Conservation (phyloP, 257 asterid genomes). For the Nicotiana obtusifolia region DNA sequence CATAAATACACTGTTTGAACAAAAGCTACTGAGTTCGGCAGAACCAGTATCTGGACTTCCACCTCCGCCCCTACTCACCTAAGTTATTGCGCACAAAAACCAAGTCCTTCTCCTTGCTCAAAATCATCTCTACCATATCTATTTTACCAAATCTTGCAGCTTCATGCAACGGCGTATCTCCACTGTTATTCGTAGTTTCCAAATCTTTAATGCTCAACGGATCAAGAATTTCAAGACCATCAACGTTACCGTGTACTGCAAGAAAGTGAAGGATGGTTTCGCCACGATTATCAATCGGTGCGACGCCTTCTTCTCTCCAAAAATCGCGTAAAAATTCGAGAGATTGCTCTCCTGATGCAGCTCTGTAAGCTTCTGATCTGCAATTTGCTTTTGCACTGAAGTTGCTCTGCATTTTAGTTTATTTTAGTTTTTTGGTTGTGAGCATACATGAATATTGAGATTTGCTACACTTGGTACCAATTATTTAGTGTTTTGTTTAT, state of each 20-base stretch:
- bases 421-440: background rate
- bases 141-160: background rate
- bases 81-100: background rate
- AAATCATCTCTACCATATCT: background rate
- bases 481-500: background rate
- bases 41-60: background rate
- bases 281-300: slow-evolving; percentile 1
- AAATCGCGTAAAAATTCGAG: background rate
- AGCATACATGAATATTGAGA: background rate
- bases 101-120: background rate
- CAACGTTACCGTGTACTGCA: slow-evolving; percentile 2
- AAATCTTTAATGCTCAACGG: background rate
- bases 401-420: background rate
- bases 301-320: slow-evolving; percentile 1
- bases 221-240: background rate
- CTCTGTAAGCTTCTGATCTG: slow-evolving; percentile 1
- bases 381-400: background rate
- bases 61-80: background rate
- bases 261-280: slow-evolving; percentile 10
- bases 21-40: background rate
- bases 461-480: background rate
- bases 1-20: background rate
- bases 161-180: slow-evolving; percentile 15
- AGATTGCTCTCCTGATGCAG: background rate
- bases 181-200: background rate